Evolutionary conservation across 2,329 filamentous ascomycete species (phyloP), one percentile per base, ranked within the genome.

Genomic region (Exophiala viscosa): DNA sequence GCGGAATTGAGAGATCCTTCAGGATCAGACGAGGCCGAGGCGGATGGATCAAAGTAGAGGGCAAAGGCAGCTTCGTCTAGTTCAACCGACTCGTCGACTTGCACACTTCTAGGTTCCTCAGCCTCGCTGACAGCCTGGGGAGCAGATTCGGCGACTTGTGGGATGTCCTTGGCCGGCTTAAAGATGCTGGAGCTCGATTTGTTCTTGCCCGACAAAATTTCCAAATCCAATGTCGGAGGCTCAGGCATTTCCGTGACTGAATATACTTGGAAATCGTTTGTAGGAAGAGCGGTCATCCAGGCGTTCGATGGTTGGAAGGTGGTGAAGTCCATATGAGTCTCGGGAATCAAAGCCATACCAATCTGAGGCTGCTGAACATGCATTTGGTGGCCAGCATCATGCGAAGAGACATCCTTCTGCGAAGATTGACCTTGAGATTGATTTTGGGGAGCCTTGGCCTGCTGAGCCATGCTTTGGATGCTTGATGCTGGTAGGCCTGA

Each of bases 301-400:
- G 70, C 68, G 64, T 80, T 80, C 7, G 50, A 48, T 41, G 90
- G 69, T 63, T 82, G 80, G 63, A 93, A 78, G 72, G 86, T 81
- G 48, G 84, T 82, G 63, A 90, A 85, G 64, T 95, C 87, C 70
- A 90, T 77, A 47, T 74, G 78, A 62, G 87, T 84, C 71, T 95
- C 90, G 1, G 90, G 88, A 42, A 95, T 83, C 80, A 91, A 87
- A 52, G 87, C 83, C 80, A 95, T 87, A 65, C 85, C 85, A 60
- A 91, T 73, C 52, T 82, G 79, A 60, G 70, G 86, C 67, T 88
- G 85, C 46, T 82, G 77, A 55, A 75, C 70, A 59, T 75, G 74
- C 50, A 80, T 76, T 50, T 78, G 76, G 49, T 69, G 66, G 50
- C 77, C 71, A 36, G 73, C 70, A 38, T 70, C 70, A 60, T 84